These are phyloP conservation scores for Phytophthora hybrid DNA, from an alignment of 352 stramenopile genomes.

Conservation along the genomic window DNA sequence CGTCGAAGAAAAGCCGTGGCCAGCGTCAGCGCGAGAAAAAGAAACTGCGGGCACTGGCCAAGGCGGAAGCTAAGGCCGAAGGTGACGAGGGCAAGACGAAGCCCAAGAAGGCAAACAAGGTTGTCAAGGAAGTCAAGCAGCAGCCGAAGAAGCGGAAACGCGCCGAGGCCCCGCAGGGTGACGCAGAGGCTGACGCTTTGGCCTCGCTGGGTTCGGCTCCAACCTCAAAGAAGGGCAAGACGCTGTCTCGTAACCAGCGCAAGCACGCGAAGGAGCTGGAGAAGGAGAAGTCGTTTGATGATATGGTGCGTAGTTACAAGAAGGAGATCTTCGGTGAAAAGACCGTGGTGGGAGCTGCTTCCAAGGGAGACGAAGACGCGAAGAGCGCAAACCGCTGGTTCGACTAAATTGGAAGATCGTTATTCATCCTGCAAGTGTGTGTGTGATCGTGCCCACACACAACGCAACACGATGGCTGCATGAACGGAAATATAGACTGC, in stretches of 20 bases:
- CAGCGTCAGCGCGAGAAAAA: constrained; percentile 84
- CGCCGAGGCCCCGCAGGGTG: constrained; percentile 18
- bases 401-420: constrained; percentile 46
- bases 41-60: constrained; percentile 51
- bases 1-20: constrained; percentile 71
- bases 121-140: constrained; percentile 42
- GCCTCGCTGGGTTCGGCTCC: constrained; percentile 29
- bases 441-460: neutral
- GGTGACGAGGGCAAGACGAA: constrained; percentile 36
- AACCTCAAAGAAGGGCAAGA: constrained; percentile 44
- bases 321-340: constrained; percentile 83
- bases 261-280: constrained; percentile 63
- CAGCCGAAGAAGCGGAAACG: constrained; percentile 62
- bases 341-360: constrained; percentile 2
- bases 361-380: constrained; percentile 23
- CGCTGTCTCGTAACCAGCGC: constrained; percentile 73
- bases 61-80: constrained; percentile 36
- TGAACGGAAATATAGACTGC: constrained; percentile 30
- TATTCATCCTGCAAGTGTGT: neutral
- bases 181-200: constrained; percentile 36
- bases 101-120: constrained; percentile 44
- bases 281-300: constrained; percentile 81
- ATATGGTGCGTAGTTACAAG: constrained; percentile 85
- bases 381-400: constrained; percentile 71
- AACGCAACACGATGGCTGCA: constrained; percentile 5